phyloP scores from a whole-genome alignment of 257 asterid genomes.

The Haberlea rhodopensis region DNA sequence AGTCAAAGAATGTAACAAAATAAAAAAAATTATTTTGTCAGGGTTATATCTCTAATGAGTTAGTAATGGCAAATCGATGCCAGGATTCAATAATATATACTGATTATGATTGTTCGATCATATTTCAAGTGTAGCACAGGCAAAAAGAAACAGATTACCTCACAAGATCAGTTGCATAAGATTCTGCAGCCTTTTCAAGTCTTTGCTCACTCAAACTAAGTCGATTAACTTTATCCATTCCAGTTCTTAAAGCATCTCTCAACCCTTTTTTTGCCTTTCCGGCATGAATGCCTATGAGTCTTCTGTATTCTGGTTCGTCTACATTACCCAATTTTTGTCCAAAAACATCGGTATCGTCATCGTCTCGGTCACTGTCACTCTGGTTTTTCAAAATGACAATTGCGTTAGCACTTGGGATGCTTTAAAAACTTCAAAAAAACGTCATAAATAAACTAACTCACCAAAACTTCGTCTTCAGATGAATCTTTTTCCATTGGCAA shows the following conservation, averaged over 20 bases:
- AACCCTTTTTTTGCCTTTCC: constrained; percentile 68
- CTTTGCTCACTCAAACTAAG: constrained; percentile 79
- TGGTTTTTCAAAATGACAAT: no score
- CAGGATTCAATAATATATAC: no score
- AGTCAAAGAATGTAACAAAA: no score
- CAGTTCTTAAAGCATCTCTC: constrained; percentile 55
- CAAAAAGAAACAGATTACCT: constrained; percentile 33
- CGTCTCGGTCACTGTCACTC: constrained; percentile 35
- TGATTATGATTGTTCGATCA: no score
- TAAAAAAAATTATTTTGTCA: no score
- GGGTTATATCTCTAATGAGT: no score
- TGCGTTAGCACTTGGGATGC: no score
- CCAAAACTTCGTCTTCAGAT: constrained; percentile 70
- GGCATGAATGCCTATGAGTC: constrained; percentile 77
- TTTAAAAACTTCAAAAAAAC: no score
- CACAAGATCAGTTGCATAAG: constrained; percentile 39
- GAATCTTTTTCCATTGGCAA: constrained; percentile 46
- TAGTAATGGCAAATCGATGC: no score
- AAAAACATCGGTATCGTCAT: constrained; percentile 50
- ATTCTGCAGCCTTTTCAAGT: constrained; percentile 58
- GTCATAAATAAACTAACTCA: no score
- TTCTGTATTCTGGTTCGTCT: constrained; percentile 60
- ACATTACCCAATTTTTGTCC: no score
- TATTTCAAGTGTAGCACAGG: no score
- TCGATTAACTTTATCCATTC: constrained; percentile 51